Evolutionary conservation across 1,284 basidiomycete species (phyloP).

Genomic region (Ustilago cynodontis): DNA sequence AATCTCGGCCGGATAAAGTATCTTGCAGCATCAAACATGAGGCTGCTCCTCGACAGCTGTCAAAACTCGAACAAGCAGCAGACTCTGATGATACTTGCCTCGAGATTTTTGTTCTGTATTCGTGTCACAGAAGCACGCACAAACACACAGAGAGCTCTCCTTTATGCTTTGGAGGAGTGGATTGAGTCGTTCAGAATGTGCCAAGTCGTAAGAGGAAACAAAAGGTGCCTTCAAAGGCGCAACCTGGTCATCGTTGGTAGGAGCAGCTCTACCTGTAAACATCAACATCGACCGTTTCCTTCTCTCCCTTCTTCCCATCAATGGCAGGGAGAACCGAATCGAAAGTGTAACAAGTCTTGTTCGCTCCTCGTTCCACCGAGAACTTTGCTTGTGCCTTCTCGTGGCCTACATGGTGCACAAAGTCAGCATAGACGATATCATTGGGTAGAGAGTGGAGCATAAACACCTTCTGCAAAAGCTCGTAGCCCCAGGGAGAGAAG

Average conservation of each 20-base stretch:
- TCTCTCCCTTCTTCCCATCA: constrained; percentile 38
- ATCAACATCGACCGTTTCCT: constrained; percentile 54
- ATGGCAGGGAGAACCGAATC: constrained; percentile 49
- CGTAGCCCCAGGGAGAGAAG: constrained; percentile 78
- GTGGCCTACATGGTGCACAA: constrained; percentile 68
- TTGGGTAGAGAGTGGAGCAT: constrained; percentile 78
- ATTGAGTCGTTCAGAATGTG: too few species aligned
- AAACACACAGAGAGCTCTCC: too few species aligned
- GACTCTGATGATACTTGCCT: too few species aligned
- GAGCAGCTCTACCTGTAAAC: constrained; percentile 57
- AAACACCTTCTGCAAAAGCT: constrained; percentile 76
- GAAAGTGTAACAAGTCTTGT: constrained; percentile 58
- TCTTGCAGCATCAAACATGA: too few species aligned
- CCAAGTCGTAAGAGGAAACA: too few species aligned
- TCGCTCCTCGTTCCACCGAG: constrained; percentile 21
- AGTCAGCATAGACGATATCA: constrained; percentile 75
- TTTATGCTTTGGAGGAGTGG: too few species aligned
- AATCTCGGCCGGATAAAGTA: too few species aligned
- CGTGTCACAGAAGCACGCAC: too few species aligned
- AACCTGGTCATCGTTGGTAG: constrained; percentile 74
- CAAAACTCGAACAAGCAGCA: neutral
- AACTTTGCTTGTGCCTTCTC: neutral
- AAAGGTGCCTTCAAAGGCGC: too few species aligned
- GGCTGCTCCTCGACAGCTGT: neutral
- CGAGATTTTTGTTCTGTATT: too few species aligned